These are phyloP conservation scores for Xylaria longipes DNA, from an alignment of 495 filamentous ascomycete species.

Conservation along the genomic window DNA sequence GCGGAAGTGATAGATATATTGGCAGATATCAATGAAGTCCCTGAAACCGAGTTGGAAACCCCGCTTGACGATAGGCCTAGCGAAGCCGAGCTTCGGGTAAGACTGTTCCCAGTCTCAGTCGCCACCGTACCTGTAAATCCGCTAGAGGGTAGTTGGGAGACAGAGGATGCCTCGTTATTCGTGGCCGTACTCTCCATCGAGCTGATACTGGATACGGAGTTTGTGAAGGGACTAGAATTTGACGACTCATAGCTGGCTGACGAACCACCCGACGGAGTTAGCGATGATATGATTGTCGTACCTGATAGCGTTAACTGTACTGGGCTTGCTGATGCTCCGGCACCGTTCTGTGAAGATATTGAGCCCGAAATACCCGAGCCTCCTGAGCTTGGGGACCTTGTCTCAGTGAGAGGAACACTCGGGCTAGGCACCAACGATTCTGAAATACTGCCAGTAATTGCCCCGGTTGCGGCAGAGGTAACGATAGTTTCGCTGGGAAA, in stretches of 20 bases:
- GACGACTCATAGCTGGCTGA: slow-evolving; percentile 18
- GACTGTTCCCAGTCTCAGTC: neutral
- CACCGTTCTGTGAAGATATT: slow-evolving; percentile 9
- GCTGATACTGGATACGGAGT: slow-evolving; percentile 22
- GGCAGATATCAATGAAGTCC: neutral
- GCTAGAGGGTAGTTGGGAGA: neutral
- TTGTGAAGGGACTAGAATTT: slow-evolving; percentile 20
- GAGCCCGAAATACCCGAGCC: neutral
- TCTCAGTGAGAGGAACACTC: slow-evolving; percentile 7
- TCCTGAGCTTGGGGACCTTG: neutral
- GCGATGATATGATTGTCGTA: neutral
- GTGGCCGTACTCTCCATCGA: slow-evolving; percentile 20
- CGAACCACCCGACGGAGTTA: neutral
- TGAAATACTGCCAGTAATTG: slow-evolving; percentile 12
- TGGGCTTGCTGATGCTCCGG: neutral
- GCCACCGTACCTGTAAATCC: slow-evolving; percentile 5
- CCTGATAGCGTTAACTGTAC: neutral
- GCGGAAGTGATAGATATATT: neutral
- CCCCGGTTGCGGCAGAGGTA: slow-evolving; percentile 3
- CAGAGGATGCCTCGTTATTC: slow-evolving; percentile 13
- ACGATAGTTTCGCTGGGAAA: slow-evolving; percentile 14
- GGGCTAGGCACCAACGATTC: slow-evolving; percentile 14
- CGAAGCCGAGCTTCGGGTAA: neutral
- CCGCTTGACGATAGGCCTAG: neutral
- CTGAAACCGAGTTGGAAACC: neutral